Evolutionary conservation across 768 basidiomycete genomes (phyloP), one percentile per base, ranked within the genome.

Genomic region (Termitomyces sp.): DNA sequence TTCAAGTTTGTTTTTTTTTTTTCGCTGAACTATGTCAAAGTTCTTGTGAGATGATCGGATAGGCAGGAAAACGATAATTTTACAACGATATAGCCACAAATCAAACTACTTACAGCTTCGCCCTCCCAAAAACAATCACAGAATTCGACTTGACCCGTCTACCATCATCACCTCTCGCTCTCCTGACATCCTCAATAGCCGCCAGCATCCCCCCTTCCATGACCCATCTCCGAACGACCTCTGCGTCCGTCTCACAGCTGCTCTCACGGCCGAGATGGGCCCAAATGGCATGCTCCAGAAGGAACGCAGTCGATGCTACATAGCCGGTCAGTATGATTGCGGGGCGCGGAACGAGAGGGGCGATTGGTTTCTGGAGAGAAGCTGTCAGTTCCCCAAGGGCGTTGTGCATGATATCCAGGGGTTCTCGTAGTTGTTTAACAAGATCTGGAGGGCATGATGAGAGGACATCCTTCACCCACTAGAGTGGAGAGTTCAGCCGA

Each of bases 261-360:
- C 60, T 57, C 42, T 72, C 66, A 11, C 61, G 59, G 10, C 38
- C 64, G 8, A 44, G 66, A 57, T 71, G 58, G 1, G 83, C 75
- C 88, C 87, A 91, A 11, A 80, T 66, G 0, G 84, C 81, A 47
- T 91, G 88, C 65, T 91, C 87, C 11, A 91, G 72, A 28, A 90
- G 77, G 64, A 79, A 81, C 1, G 78, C 53, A 9, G 77, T 73
- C 1, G 85, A 80, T 0, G 85, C 73, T 31, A 81, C 60, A 45
- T 80, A 75, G 1, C 83, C 85, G 33, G 84, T 71, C 3, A 88
- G 71, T 61, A 83, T 76, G 26, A 91, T 71, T 2, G 82, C 78
- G 0, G 84, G 79, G 3, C 83, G 81, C 0, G 82, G 74, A 17
- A 85, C 63, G 1, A 86, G 69, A 9, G 80, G 75, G 0, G 77